Conservation (phyloP, 805 yeast genomes). For the Saturnispora serradocipensis region DNA sequence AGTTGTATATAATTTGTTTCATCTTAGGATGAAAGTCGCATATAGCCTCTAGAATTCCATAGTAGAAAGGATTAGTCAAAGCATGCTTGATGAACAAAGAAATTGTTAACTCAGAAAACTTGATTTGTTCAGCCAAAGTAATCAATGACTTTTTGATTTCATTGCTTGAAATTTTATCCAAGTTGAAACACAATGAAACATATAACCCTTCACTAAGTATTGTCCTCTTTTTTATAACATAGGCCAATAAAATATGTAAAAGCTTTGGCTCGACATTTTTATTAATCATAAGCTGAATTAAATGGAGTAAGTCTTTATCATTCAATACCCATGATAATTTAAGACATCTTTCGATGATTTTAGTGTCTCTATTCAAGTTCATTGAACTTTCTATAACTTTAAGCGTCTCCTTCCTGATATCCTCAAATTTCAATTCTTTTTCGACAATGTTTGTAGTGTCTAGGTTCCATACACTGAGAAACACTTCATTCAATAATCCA, state of each 20-base stretch:
- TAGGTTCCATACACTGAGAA: slow-evolving; percentile 12
- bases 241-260: not conserved
- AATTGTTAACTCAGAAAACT: slow-evolving; percentile 4
- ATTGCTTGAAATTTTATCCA: not conserved
- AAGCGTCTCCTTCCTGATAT: not conserved
- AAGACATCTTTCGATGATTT: slow-evolving; percentile 4
- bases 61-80: not conserved
- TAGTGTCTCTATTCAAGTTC: not conserved
- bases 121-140: not conserved
- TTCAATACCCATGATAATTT: slow-evolving; percentile 19
- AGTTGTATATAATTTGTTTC: not conserved
- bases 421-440: not conserved
- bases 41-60: slow-evolving; percentile 3
- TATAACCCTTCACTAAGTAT: not conserved
- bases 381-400: not conserved
- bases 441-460: not conserved
- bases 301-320: slow-evolving; percentile 4
- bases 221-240: not conserved
- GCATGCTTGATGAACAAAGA: not conserved
- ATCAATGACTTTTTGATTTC: not conserved
- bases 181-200: not conserved
- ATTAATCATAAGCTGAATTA: not conserved
- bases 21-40: not conserved
- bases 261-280: not conserved
- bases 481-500: slow-evolving; percentile 23